A percentile compares a stretch with the other conserved stretches of the same genome.
Conservation (phyloP, 2,329 filamentous ascomycete species). For the Fusarium compactum region DNA sequence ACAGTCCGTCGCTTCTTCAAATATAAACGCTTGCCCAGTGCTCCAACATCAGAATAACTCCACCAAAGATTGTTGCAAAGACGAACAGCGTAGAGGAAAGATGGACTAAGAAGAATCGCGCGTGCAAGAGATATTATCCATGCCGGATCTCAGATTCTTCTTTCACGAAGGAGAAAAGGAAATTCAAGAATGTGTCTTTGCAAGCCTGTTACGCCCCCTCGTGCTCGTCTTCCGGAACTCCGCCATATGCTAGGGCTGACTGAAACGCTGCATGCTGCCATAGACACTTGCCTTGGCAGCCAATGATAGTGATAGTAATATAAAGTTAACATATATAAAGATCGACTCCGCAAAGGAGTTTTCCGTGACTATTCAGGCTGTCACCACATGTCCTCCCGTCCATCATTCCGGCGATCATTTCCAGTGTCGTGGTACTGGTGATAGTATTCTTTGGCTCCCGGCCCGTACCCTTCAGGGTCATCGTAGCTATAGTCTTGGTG, state of each 20-base stretch:
- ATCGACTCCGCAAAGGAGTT: slow-evolving; percentile 29
- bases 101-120: slow-evolving; percentile 19
- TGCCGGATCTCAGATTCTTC: slow-evolving; percentile 29
- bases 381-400: slow-evolving; percentile 61
- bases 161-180: slow-evolving; percentile 34
- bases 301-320: slow-evolving; percentile 37
- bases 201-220: slow-evolving; percentile 40
- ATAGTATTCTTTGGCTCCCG: slow-evolving; percentile 57
- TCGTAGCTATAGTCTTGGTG: slow-evolving; percentile 55
- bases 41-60: slow-evolving; percentile 40
- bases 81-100: slow-evolving; percentile 22
- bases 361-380: slow-evolving; percentile 9
- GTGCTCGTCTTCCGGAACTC: slow-evolving; percentile 51
- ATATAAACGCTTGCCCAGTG: slow-evolving; percentile 43
- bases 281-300: slow-evolving; percentile 34
- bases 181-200: slow-evolving; percentile 31
- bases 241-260: slow-evolving; percentile 51
- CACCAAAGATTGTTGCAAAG: slow-evolving; percentile 31
- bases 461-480: slow-evolving; percentile 54
- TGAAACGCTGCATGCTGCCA: slow-evolving; percentile 43
- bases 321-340: slow-evolving; percentile 43
- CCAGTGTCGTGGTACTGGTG: slow-evolving; percentile 55
- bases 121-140: slow-evolving; percentile 31
- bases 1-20: slow-evolving; percentile 26
- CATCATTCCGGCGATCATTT: slow-evolving; percentile 52